Base-by-base conservation (phyloP, 2,329 filamentous ascomycete genomes). In the Aspergillus aculeatus region DNA sequence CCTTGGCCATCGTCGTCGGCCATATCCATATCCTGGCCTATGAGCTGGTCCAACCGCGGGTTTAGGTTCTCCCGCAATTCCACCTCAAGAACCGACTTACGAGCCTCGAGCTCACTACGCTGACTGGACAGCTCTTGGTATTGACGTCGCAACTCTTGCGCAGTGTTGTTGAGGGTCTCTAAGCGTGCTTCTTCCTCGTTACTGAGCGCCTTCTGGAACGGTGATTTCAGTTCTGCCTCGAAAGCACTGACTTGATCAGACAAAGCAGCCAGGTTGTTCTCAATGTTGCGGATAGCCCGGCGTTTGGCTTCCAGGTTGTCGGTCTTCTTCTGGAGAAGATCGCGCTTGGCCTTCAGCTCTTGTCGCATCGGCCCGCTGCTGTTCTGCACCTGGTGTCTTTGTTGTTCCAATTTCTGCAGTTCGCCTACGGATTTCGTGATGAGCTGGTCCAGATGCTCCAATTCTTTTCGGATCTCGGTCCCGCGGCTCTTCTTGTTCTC, bases 151-250 rank as follows among this genome's bases (percentile, higher is more conserved):
- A 98, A 78, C 47, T 89, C 86, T 68, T 93, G 90, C 6, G 92
- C 86, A 12, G 83, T 83, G 4, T 80, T 79, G 59, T 86, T 89
- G 10, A 96, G 83, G 35, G 82, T 82, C 62, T 95, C 89, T 4
- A 99, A 82, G 69, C 90, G 88, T 47, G 83, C 81, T 75, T 98
- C 94, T 75, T 99, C 96, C n/a, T 88, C 85, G 7, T 84, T 79
- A 10, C 89, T 90, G 52, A 99, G 82, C 12, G 89, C 89, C 77
- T 96, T 97, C 79, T 96, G 96, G 80, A 98, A 99, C 24, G 96
- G 89, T 0, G 91, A 90, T 16, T 83, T 83, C 58, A 97, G 77
- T 73, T 99, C 96, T 2, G 87, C 83, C 74, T 96, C 88, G 72
- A 92, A 90, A 6, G 89, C 88, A 51, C 82, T 84, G 58, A 96